phyloP scores from a whole-genome alignment of 768 basidiomycete genomes.

The Dictyophora rubrovolvata region DNA sequence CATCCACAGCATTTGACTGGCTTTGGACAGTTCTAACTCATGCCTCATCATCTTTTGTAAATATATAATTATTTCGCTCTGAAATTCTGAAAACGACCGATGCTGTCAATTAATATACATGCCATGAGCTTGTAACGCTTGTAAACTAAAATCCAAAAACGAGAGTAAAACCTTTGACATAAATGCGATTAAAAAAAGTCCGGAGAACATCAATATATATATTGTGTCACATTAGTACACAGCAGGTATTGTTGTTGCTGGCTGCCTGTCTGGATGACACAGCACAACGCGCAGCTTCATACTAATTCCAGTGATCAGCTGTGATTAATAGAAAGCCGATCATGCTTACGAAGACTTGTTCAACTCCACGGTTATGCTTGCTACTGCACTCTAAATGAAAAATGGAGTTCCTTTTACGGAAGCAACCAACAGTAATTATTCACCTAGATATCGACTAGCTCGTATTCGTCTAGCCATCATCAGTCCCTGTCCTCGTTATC shows the following conservation, averaged over 20 bases:
- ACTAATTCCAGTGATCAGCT: conserved; percentile 12
- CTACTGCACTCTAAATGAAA: conserved; percentile 77
- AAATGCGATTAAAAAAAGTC: neutral
- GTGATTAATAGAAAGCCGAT: neutral
- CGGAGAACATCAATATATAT: neutral
- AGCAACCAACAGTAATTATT: conserved; percentile 16
- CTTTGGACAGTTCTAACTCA: conserved; percentile 34
- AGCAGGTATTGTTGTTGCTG: conserved; percentile 18
- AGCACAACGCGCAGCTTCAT: conserved; percentile 83
- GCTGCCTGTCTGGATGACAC: conserved; percentile 65
- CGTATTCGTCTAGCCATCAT: conserved; percentile 84
- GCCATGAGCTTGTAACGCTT: neutral
- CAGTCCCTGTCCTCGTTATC: conserved; percentile 36
- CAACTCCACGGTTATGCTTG: conserved; percentile 91
- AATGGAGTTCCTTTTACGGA: neutral
- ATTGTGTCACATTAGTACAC: neutral
- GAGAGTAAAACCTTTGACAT: neutral
- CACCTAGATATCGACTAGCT: conserved; percentile 86
- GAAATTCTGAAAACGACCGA: neutral
- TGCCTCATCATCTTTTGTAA: neutral
- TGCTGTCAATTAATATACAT: neutral
- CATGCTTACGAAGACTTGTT: conserved; percentile 59
- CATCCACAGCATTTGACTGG: conserved; percentile 50
- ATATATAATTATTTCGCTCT: conserved; percentile 3
- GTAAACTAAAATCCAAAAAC: neutral